Base-by-base conservation (phyloP, 2,329 filamentous ascomycete genomes). In the Penicillium verrucosum region DNA sequence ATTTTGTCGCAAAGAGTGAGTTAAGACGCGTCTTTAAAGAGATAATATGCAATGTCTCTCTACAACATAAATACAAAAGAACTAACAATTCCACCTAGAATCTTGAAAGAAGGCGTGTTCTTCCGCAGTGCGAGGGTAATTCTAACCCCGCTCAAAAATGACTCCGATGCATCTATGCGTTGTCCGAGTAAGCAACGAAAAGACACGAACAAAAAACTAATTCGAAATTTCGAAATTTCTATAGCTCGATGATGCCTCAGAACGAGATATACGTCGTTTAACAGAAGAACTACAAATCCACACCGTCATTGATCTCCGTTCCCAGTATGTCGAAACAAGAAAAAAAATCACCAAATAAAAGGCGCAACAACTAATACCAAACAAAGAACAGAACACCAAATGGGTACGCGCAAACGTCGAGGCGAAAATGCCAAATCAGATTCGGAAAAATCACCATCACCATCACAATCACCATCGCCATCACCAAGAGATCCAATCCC, bases 261-360 rank as follows among this genome's bases (percentile, higher is more conserved):
- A 79, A 21, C 70, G 78, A 36, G 92, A 96, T 73, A 82, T 83
- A 54, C 70, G 78, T 34, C 75, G 78, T 32, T 79, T 96, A 11
- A 73, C 77, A 10, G 74, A 85, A 8, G 80, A 85, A 32, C 81
- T 87, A 63, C 80, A 82, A 23, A 83, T 96, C 61, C 83, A 81
- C 62, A 90, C 86, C 2, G 83, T 96, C 40, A 82, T 96, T 58
- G 92, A 96, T 75, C 78, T 96, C 11, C 84, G 92, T 54, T 90
- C 90, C 60, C 85, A 87, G 85, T 90, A 80, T 58, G 73, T 57
- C n/a, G 4, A 16, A 29, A 18, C 11, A n/a, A 1, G 6, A 9
- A 3, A 21, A 9, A 32, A 12, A 9, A 2, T 4, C 5, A 1
- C 5, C 5, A 25, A 21, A 3, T 7, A 36, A 30, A 14, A 18